phyloP scores from a whole-genome alignment of 2,329 filamentous ascomycete genomes.

The Hysterium pulicare region DNA sequence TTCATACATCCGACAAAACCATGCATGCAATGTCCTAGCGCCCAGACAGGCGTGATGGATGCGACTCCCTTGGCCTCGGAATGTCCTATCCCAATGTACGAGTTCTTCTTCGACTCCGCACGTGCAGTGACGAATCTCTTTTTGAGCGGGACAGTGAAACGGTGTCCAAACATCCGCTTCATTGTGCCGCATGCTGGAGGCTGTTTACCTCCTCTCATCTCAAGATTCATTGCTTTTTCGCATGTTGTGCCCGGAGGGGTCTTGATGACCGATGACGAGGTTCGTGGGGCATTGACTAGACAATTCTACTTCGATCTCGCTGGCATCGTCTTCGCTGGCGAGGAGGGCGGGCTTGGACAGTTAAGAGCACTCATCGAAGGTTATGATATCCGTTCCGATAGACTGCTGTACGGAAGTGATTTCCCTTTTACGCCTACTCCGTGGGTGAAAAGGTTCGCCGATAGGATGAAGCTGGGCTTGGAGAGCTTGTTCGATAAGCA shows the following conservation, averaged over 20 bases:
- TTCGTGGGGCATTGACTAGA: slow-evolving; percentile 29
- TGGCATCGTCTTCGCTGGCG: slow-evolving; percentile 46
- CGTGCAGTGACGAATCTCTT: slow-evolving; percentile 50
- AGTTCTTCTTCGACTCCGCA: slow-evolving; percentile 55
- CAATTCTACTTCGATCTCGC: slow-evolving; percentile 55
- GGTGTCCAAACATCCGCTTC: slow-evolving; percentile 46
- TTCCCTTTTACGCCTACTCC: slow-evolving; percentile 48
- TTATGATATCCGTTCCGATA: slow-evolving; percentile 34
- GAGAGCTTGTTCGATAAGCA: slow-evolving; percentile 34
- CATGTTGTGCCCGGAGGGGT: slow-evolving; percentile 36
- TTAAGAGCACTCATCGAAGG: slow-evolving; percentile 47
- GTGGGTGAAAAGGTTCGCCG: slow-evolving; percentile 37
- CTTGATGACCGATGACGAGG: slow-evolving; percentile 21
- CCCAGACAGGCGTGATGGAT: slow-evolving; percentile 13
- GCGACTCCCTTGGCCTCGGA: slow-evolving; percentile 37
- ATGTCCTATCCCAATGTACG: slow-evolving; percentile 46
- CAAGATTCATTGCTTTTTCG: slow-evolving; percentile 42
- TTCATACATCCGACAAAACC: slow-evolving; percentile 58
- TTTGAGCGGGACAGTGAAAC: slow-evolving; percentile 44
- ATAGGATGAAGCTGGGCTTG: slow-evolving; percentile 42
- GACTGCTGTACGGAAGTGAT: slow-evolving; percentile 53
- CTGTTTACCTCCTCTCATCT: slow-evolving; percentile 43
- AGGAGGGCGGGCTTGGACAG: slow-evolving; percentile 36
- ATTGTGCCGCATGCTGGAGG: slow-evolving; percentile 51
- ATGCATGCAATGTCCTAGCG: slow-evolving; percentile 28